phyloP scores from a whole-genome alignment of 169 alveolate genomes.

The Perkinsus olseni region DNA sequence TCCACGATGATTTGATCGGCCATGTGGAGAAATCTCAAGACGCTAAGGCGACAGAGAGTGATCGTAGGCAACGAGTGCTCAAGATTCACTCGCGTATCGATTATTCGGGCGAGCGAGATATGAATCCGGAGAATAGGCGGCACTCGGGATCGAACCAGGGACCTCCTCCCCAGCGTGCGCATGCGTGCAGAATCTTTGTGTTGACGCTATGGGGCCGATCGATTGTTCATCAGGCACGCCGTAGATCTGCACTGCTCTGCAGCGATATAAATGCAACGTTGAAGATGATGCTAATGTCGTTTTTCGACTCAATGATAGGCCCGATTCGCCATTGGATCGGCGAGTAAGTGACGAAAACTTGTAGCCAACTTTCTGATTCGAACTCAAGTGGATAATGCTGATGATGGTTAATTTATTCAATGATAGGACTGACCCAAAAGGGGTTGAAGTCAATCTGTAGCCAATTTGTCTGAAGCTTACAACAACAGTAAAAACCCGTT shows the following conservation, averaged over 20 bases:
- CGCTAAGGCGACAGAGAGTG: neutral
- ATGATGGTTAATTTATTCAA: neutral
- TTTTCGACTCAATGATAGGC: neutral
- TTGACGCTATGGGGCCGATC: neutral
- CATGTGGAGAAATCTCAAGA: neutral
- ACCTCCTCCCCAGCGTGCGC: neutral
- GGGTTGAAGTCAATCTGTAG: conserved; percentile 3
- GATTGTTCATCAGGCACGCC: too few species aligned
- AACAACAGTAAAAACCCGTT: neutral
- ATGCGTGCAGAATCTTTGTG: neutral
- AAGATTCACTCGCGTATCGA: neutral
- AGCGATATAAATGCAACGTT: neutral
- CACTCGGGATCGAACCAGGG: neutral
- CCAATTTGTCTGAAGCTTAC: neutral
- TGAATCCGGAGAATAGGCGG: neutral
- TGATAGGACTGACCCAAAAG: neutral
- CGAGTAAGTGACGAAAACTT: neutral
- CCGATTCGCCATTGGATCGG: neutral
- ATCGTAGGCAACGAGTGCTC: neutral
- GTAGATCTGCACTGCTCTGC: neutral
- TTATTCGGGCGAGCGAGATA: neutral
- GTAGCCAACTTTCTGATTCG: neutral
- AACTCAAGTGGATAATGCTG: neutral
- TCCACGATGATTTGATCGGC: neutral
- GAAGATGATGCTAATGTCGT: neutral